Percentiles rank a stretch among this genome's conserved stretches.
These are phyloP conservation scores for Vinca major DNA, from an alignment of 305 asterid genomes.

Conservation along the genomic window DNA sequence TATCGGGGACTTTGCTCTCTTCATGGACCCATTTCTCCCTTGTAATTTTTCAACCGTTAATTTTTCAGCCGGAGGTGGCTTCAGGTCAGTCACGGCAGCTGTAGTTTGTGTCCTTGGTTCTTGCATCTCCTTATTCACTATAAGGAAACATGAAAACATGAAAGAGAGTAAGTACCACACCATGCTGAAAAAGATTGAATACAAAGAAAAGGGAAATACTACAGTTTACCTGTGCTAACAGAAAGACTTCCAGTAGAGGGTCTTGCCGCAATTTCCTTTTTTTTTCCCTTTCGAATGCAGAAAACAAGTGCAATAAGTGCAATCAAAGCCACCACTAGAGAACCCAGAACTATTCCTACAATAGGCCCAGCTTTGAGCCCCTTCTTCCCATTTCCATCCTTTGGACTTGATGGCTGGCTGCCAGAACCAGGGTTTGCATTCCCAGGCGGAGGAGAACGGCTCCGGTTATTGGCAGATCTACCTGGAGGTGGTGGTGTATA, in stretches of 20 bases:
- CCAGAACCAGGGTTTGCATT: conserved; percentile 38
- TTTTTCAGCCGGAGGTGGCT: conserved; percentile 61
- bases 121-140: conserved; percentile 58
- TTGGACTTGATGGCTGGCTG: conserved; percentile 28
- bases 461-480: conserved; percentile 37
- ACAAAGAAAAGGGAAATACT: conserved; percentile 13
- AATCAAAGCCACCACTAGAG: conserved; percentile 36
- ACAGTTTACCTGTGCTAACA: conserved; percentile 35
- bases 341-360: conserved; percentile 71
- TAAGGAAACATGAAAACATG: conserved; percentile 15
- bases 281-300: conserved; percentile 52
- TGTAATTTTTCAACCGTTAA: conserved; percentile 51
- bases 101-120: conserved; percentile 50
- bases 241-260: conserved; percentile 56
- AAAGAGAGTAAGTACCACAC: background rate
- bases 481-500: conserved; percentile 80
- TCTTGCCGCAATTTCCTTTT: conserved; percentile 62
- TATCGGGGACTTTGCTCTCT: conserved; percentile 59
- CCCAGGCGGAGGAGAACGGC: conserved; percentile 37
- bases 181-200: background rate
- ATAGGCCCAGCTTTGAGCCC: conserved; percentile 63
- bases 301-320: conserved; percentile 47
- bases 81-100: conserved; percentile 46
- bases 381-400: conserved; percentile 32
- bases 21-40: conserved; percentile 65